These are phyloP conservation scores for Paraphoma chrysanthemicola DNA, from an alignment of 2,329 filamentous ascomycete species.

Conservation along the genomic window DNA sequence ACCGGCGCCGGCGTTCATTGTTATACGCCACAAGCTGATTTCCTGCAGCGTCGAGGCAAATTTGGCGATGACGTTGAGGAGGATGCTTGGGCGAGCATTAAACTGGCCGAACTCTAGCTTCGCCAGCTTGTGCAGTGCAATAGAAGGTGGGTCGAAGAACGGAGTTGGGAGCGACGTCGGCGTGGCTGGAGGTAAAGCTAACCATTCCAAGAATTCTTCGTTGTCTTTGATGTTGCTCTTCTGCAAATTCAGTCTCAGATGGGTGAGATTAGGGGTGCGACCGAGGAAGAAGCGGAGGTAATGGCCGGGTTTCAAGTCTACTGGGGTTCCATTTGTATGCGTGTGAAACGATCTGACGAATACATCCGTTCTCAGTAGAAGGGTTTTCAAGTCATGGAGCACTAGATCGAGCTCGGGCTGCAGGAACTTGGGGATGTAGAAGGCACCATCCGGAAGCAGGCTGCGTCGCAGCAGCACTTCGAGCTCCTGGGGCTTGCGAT, in stretches of 20 bases:
- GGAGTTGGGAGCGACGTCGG: background rate
- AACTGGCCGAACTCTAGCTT: constrained; percentile 34
- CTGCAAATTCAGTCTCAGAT: constrained; percentile 62
- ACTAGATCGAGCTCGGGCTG: constrained; percentile 50
- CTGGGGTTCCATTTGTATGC: constrained; percentile 12
- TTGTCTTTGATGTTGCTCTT: constrained; percentile 21
- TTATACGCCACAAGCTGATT: constrained; percentile 58
- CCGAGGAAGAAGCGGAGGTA: constrained; percentile 50
- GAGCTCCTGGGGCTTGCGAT: constrained; percentile 50
- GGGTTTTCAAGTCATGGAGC: constrained; percentile 54
- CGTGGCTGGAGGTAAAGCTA: constrained; percentile 36
- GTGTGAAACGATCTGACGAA: constrained; percentile 11
- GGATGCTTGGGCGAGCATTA: constrained; percentile 3
- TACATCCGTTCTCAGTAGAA: constrained; percentile 51
- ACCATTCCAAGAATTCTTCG: constrained; percentile 43
- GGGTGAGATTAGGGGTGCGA: constrained; percentile 53
- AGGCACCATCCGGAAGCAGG: constrained; percentile 51
- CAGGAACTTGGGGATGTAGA: constrained; percentile 54
- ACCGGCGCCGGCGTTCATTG: constrained; percentile 12
- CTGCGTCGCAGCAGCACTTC: constrained; percentile 55
- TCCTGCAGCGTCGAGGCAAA: constrained; percentile 54
- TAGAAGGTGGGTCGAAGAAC: constrained; percentile 11
- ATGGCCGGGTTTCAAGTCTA: constrained; percentile 12
- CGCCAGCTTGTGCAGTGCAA: constrained; percentile 21
- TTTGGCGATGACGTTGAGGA: constrained; percentile 39